Evolutionary conservation across 2,329 filamentous ascomycete species (phyloP).

Genomic region (Aureobasidium sp.): DNA sequence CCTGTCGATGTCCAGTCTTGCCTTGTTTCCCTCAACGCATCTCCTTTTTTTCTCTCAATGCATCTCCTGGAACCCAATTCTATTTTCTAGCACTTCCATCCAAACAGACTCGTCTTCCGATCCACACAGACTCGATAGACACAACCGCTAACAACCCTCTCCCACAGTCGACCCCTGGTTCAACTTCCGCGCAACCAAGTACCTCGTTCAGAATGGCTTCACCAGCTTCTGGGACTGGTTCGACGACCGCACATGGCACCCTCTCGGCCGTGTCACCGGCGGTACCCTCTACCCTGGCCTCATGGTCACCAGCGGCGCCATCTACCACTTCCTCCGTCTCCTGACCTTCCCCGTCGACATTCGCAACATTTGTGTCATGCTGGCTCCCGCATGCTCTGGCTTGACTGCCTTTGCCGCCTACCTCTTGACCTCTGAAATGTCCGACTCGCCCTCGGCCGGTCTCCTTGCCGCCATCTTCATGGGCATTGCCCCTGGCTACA

Average conservation of each 20-base stretch:
- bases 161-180: slow-evolving; percentile 93
- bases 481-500: slow-evolving; percentile 96
- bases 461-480: slow-evolving; percentile 92
- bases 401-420: slow-evolving; percentile 89
- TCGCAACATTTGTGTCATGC: slow-evolving; percentile 94
- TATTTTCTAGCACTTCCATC: neutral
- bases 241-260: slow-evolving; percentile 99
- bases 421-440: slow-evolving; percentile 95
- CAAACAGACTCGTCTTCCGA: neutral
- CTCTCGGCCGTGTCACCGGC: slow-evolving; percentile 93
- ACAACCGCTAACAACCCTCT: slow-evolving; percentile 2
- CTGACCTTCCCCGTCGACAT: slow-evolving; percentile 93
- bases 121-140: neutral
- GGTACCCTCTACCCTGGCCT: slow-evolving; percentile 97
- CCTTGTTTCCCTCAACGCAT: neutral
- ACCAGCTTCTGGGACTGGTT: slow-evolving; percentile 99
- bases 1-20: neutral
- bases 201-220: slow-evolving; percentile 92
- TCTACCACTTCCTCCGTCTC: slow-evolving; percentile 87
- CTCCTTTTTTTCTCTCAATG: neutral
- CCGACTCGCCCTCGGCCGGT: slow-evolving; percentile 85
- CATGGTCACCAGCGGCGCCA: slow-evolving; percentile 97
- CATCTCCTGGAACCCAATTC: no score
- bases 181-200: slow-evolving; percentile 98
- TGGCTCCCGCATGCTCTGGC: slow-evolving; percentile 89